Conservation (phyloP, 495 filamentous ascomycete species). For the Recurvomyces mirabilis region DNA sequence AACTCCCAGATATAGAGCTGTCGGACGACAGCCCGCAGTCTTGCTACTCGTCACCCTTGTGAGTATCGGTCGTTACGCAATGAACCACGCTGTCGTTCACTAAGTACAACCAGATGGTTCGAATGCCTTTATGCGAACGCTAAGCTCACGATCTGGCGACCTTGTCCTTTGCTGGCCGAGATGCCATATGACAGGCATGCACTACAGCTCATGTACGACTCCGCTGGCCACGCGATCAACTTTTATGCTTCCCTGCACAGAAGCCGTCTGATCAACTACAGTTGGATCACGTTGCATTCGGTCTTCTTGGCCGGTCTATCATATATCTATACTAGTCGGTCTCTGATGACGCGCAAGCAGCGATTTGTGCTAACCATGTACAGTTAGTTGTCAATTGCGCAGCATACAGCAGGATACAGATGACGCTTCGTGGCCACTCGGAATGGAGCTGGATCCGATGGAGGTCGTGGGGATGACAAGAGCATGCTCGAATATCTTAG, state of each 20-base stretch:
- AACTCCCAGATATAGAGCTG: not conserved
- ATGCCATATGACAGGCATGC: conserved; percentile 3
- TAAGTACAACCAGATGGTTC: no score
- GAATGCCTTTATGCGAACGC: conserved; percentile 13
- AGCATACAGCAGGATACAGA: not conserved
- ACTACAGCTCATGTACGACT: conserved; percentile 10
- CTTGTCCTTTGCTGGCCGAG: conserved; percentile 9
- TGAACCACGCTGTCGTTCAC: no score
- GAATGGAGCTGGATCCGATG: conserved; percentile 1
- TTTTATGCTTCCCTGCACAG: conserved; percentile 8
- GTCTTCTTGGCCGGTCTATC: conserved; percentile 14
- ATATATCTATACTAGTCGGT: conserved; percentile 7
- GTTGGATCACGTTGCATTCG: conserved; percentile 14
- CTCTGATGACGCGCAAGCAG: not conserved
- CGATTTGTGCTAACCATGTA: not conserved
- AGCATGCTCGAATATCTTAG: conserved; percentile 14
- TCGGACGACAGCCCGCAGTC: conserved; percentile 1
- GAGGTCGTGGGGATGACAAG: conserved; percentile 8
- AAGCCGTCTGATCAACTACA: conserved; percentile 13
- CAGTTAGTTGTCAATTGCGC: conserved; percentile 9
- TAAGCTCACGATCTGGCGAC: conserved; percentile 14
- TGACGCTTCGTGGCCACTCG: not conserved
- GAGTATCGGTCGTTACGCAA: no score
- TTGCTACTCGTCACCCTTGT: conserved; percentile 8
- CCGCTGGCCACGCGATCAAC: conserved; percentile 8